Conservation (phyloP, 805 yeast species). For the Wickerhamiella sorbophila region DNA sequence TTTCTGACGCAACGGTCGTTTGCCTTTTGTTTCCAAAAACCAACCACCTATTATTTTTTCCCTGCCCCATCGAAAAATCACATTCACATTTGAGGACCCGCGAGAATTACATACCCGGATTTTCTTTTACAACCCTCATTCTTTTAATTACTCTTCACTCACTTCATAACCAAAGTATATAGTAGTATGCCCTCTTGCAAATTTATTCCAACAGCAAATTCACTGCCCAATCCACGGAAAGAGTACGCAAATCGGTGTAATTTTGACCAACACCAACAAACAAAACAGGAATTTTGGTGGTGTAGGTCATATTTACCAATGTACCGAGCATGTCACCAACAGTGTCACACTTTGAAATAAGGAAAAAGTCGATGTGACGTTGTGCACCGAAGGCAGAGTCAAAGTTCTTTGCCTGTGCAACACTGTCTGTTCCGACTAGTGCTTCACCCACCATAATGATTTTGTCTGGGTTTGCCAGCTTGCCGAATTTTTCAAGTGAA, state of each 20-base stretch:
- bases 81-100: too few relatives aligned
- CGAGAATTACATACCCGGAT: too few relatives aligned
- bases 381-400: conserved; percentile 82
- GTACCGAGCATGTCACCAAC: conserved; percentile 95
- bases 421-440: conserved; percentile 92
- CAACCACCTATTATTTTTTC: too few relatives aligned
- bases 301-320: conserved; percentile 93
- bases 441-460: conserved; percentile 99
- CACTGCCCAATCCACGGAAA: conserved; percentile 88
- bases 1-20: neutral
- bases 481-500: conserved; percentile 86
- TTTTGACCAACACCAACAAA: conserved; percentile 97
- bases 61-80: too few relatives aligned
- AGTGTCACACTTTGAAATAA: conserved; percentile 89
- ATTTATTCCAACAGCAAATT: conserved; percentile 54
- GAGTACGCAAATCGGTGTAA: conserved; percentile 79
- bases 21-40: neutral
- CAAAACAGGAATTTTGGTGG: conserved; percentile 87
- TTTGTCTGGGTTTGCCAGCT: conserved; percentile 88
- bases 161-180: too few relatives aligned
- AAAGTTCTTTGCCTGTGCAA: conserved; percentile 85
- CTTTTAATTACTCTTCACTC: too few relatives aligned
- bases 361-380: conserved; percentile 73
- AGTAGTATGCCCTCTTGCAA: too few relatives aligned
- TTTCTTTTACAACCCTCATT: too few relatives aligned